Percentiles rank a stretch among this genome's conserved stretches.
phyloP scores from a whole-genome alignment of 1,284 basidiomycete species.

The Pholiota adiposa region DNA sequence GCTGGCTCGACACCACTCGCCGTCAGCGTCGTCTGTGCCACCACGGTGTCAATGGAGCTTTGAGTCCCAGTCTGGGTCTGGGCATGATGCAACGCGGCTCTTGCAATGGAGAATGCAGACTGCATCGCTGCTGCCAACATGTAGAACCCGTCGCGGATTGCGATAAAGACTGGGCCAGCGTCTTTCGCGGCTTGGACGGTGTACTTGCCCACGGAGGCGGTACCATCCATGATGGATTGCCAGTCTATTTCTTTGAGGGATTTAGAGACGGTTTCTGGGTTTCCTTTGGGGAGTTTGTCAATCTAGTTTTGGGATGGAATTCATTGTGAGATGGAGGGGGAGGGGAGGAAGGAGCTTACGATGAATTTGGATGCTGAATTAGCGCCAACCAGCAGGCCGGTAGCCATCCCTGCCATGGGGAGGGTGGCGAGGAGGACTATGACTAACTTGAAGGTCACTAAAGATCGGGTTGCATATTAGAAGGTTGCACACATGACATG shows the following conservation, averaged over 20 bases:
- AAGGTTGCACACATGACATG: background rate
- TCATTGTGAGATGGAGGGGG: background rate
- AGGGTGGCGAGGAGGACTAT: constrained; percentile 13
- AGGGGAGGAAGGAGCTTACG: background rate
- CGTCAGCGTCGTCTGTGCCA: no score
- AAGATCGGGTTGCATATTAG: background rate
- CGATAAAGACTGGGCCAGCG: background rate
- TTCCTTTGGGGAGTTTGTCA: background rate
- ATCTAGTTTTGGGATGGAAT: no score
- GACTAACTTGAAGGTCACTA: constrained; percentile 13
- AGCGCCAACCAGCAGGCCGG: constrained; percentile 8
- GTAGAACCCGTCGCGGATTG: background rate
- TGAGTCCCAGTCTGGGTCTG: no score
- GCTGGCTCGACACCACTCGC: no score
- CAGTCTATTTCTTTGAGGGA: background rate
- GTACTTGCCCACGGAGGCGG: background rate
- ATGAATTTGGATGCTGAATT: constrained; percentile 9
- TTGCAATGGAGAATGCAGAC: background rate
- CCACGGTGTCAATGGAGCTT: no score
- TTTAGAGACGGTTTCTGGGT: background rate
- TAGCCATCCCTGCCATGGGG: constrained; percentile 16
- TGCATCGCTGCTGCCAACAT: background rate
- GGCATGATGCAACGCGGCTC: background rate
- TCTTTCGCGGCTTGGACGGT: background rate
- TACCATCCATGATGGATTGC: background rate